Conservation (phyloP, 176 grass and related monocot species). For the Oryza nivara region DNA sequence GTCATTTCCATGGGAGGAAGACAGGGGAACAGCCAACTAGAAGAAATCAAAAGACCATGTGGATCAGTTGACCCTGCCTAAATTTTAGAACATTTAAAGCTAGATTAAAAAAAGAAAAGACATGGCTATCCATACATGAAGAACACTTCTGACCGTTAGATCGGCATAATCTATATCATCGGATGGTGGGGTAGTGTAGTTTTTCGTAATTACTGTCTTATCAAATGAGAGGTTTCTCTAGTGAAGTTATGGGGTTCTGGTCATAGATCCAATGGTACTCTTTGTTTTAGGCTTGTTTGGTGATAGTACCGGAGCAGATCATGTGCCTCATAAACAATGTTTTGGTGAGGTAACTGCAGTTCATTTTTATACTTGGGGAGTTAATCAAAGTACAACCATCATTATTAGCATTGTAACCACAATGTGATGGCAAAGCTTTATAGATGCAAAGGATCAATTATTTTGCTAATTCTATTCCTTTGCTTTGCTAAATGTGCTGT, state of each 20-base stretch:
- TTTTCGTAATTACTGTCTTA: not conserved
- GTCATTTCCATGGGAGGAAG: slow-evolving; percentile 13
- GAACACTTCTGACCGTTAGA: not conserved
- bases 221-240: not conserved
- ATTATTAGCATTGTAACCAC: slow-evolving; percentile 30
- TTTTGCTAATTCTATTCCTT: slow-evolving; percentile 40
- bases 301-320: slow-evolving; percentile 30
- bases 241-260: slow-evolving; percentile 10
- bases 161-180: not conserved
- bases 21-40: slow-evolving; percentile 36
- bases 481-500: slow-evolving; percentile 44
- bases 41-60: slow-evolving; percentile 54
- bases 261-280: slow-evolving; percentile 28
- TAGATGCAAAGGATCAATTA: slow-evolving; percentile 36
- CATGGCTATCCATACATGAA: not conserved
- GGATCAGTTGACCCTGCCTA: slow-evolving; percentile 49
- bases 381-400: slow-evolving; percentile 28
- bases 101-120: not conserved
- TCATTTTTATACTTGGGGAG: not conserved
- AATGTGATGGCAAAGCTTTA: slow-evolving; percentile 23
- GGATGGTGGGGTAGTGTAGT: not conserved
- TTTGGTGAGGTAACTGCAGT: slow-evolving; percentile 5
- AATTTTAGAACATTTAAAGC: not conserved
- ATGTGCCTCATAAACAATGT: slow-evolving; percentile 28
- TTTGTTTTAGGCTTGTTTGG: slow-evolving; percentile 32